Evolutionary conservation across 2,329 filamentous ascomycete genomes (phyloP), one percentile per base, ranked within the genome.

Genomic region (Verticillium longisporum): DNA sequence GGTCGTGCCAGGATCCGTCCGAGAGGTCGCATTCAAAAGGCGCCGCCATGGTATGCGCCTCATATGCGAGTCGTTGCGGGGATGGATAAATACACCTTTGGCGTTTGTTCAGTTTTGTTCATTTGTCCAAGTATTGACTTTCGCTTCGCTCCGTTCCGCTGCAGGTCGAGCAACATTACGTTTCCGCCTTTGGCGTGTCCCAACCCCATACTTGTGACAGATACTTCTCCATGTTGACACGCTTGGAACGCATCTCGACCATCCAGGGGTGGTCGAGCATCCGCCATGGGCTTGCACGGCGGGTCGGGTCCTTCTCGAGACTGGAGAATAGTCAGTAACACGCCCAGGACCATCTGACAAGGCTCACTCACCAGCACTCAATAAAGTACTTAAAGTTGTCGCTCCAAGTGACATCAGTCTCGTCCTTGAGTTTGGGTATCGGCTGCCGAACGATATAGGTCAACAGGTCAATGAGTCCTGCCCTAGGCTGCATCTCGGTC

Each of bases 241-340:
- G 91, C 81, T 97, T 98, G 60, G 86, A 83, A 70, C 89, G 89
- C 91, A 98, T 98, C 71, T 99, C 95, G 53, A 91, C 80, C 88
- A 99, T 97, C 95, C 95, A 99, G 1, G 95, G 95, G 77, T 99
- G 95, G 72, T 99, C 95, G 65, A 97, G 85, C 93, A 99, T 99
- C 70, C 94, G 91, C 95, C 95, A 99, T 13, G 95, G 95, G 62
- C 91, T 96, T 34, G 94, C 95, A 72, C 95, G 84, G 70, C 93
- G 87, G 61, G 83, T 84, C 21, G 91, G 88, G 68, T 97, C 92
- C 77, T 99, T 99, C 75, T 99, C 95, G 61, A 99, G 84, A 78
- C 95, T 98, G 65, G 36, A 59, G 45, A 31, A 3, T 31, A 31
- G 6, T 62, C 60, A 66, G 61, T 21, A 7, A 50, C 26, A 31